Conservation (phyloP, 2,329 filamentous ascomycete species). For the Alternaria alternata region DNA sequence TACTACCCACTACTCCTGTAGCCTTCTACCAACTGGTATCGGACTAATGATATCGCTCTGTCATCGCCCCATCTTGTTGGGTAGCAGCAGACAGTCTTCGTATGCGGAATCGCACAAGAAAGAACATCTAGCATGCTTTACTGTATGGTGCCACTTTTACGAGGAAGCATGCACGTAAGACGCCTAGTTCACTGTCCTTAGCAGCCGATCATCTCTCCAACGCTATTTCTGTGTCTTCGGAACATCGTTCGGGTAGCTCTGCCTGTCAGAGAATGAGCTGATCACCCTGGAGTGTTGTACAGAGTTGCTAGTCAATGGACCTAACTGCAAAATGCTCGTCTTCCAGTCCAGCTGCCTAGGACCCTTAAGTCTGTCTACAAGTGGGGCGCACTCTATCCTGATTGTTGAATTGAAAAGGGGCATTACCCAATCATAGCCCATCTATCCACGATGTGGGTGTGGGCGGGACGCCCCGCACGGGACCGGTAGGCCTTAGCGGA, state of each 20-base stretch:
- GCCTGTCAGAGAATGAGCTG: too few relatives aligned
- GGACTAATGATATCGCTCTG: neutral
- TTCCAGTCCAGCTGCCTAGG: neutral
- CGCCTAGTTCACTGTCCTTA: neutral
- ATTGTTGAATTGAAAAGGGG: neutral
- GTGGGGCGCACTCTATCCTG: neutral
- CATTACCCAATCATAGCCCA: neutral
- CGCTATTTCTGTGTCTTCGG: neutral
- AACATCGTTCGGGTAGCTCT: too few relatives aligned
- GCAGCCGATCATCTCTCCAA: too few relatives aligned
- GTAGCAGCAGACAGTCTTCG: neutral
- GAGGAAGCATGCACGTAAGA: neutral
- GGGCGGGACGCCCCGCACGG: neutral
- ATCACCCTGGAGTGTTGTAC: neutral
- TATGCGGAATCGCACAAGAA: neutral
- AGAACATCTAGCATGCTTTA: neutral
- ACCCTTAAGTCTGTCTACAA: neutral
- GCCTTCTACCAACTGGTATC: neutral
- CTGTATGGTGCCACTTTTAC: neutral
- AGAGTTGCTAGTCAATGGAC: neutral
- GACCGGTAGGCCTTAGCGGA: neutral
- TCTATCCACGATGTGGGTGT: neutral
- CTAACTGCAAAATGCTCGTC: neutral
- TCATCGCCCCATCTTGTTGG: neutral
- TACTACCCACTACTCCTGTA: neutral